These are phyloP conservation scores for Camellia sinensis DNA, from an alignment of 148 eudicot species.

Conservation along the genomic window DNA sequence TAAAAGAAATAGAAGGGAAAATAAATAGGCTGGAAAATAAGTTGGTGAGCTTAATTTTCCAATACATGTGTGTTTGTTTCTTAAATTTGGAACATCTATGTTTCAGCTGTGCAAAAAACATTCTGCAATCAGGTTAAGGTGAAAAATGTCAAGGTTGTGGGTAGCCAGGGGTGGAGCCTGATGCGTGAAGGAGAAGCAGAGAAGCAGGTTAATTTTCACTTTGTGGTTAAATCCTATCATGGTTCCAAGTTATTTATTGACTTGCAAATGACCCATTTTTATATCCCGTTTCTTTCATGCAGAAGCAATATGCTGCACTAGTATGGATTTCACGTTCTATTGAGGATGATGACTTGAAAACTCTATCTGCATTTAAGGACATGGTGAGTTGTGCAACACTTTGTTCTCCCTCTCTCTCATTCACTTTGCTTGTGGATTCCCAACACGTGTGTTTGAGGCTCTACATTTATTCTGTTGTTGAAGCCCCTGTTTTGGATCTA, in stretches of 20 bases:
- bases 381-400: constrained; percentile 42
- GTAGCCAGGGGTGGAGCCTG: constrained; percentile 73
- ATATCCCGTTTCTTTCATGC: constrained; percentile 21
- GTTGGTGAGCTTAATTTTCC: constrained; percentile 43
- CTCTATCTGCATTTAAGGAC: constrained; percentile 63
- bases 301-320: constrained; percentile 94
- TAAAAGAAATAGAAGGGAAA: constrained; percentile 67
- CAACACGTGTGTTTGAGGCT: background rate
- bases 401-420: background rate
- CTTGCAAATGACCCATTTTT: background rate
- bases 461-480: background rate
- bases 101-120: background rate
- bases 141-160: constrained; percentile 72
- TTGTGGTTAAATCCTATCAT: background rate
- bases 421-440: background rate
- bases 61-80: background rate
- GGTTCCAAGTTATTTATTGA: background rate
- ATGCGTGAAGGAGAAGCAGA: constrained; percentile 99
- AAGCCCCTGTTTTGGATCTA: background rate
- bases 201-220: constrained; percentile 64
- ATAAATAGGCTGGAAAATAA: constrained; percentile 63
- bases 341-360: constrained; percentile 60
- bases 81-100: background rate
- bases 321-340: constrained; percentile 90
- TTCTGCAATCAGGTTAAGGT: constrained; percentile 59